Evolutionary conservation across 495 filamentous ascomycete species (phyloP), one percentile per base, ranked within the genome.

Genomic region (Talaromyces stipitatus): DNA sequence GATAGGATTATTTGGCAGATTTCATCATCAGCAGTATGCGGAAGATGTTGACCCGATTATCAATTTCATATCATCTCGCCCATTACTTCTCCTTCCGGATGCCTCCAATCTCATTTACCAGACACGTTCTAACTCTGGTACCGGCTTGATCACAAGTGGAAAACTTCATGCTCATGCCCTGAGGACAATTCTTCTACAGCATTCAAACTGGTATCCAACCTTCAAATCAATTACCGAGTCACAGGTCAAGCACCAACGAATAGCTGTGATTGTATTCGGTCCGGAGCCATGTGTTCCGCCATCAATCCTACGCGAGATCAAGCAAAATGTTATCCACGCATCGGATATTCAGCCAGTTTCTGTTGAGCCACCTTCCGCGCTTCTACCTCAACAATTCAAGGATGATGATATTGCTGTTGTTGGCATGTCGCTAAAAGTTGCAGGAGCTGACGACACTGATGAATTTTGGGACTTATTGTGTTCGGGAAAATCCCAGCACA

Each of bases 351-450:
- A 51, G 29, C n/a, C 14, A 1, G n/a, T 12, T 8, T 46, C 43
- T n/a, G 10, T 20, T 18, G 23, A 46, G n/a, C 16, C 14, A 18
- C 27, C 12, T 10, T 51, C n/a, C 16, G 29, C 16, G 14, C 9
- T 12, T 16, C 48, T 29, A 26, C 48, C 16, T 28, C n/a, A 10
- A 26, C 28, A 18, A 51, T 23, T 36, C 26, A 51, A 51, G 16
- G 64, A 69, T 18, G 57, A 65, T 24, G 75, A 72, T 20, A 76
- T 83, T 52, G 80, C 80, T 1, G 69, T 83, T 4, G 64, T 83
- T 18, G 79, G 80, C 1, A 80, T 81, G 77, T 69, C 78, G 0
- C 69, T 68, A 50, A 72, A 76, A 1, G 66, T 75, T 0, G 71
- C 79, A 7, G 80, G 78, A 1, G 79, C 79, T 1, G 67, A 78